Conservation (phyloP, 73 alveolate genomes). For the Diophrys appendiculata region DNA sequence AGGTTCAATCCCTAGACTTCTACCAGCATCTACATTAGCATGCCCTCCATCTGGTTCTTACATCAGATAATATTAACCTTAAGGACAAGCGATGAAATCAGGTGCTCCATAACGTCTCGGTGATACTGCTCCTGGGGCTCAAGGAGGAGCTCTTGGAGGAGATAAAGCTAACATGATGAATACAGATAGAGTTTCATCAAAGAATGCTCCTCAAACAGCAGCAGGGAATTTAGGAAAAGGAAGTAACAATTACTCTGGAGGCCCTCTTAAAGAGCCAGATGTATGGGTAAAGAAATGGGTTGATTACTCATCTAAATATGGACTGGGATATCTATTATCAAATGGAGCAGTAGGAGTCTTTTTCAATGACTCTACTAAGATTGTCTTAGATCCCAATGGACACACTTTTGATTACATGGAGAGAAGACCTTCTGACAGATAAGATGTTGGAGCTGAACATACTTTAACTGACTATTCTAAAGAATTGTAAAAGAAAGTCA, state of each 20-base stretch:
- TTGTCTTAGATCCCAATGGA: conserved; percentile 86
- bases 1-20: conserved; percentile 89
- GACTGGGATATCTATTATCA: conserved; percentile 88
- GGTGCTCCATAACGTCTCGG: neutral
- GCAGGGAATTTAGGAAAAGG: neutral
- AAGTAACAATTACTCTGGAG: neutral
- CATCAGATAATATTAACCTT: conserved; percentile 61
- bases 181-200: conserved; percentile 1
- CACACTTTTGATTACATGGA: conserved; percentile 79
- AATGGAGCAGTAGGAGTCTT: conserved; percentile 90
- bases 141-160: neutral
- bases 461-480: conserved; percentile 83
- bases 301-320: conserved; percentile 91
- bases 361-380: conserved; percentile 87
- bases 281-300: conserved; percentile 93
- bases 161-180: neutral
- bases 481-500: conserved; percentile 92
- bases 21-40: conserved; percentile 93
- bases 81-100: conserved; percentile 13
- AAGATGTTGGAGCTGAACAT: conserved; percentile 55
- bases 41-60: conserved; percentile 94
- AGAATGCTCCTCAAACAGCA: conserved; percentile 10
- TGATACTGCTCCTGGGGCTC: conserved; percentile 2
- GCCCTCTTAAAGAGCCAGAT: conserved; percentile 60
- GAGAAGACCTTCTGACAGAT: conserved; percentile 75